A percentile compares a stretch with the other conserved stretches of the same genome.
These are phyloP conservation scores for Daldinia loculata DNA, from an alignment of 495 filamentous ascomycete genomes.

Conservation along the genomic window DNA sequence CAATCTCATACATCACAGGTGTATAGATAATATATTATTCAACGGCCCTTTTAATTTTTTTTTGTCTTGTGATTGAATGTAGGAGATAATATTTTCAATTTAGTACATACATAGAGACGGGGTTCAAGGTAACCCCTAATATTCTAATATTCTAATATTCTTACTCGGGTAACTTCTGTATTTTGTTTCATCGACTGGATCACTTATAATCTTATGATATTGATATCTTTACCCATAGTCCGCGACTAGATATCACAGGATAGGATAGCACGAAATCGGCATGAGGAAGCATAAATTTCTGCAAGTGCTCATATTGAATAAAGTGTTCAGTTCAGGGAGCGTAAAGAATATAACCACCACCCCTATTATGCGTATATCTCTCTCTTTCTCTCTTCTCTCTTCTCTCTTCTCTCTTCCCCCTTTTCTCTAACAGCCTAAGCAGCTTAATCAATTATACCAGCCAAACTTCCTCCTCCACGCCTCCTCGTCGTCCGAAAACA, in stretches of 20 bases:
- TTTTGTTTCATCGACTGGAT: too few species aligned
- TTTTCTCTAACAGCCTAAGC: neutral
- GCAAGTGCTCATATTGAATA: constrained; percentile 41
- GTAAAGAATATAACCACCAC: constrained; percentile 27
- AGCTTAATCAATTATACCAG: constrained; percentile 44
- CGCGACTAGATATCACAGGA: neutral
- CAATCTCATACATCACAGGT: neutral
- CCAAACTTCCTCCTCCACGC: constrained; percentile 54
- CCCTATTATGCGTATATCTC: neutral
- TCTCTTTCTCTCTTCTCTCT: neutral
- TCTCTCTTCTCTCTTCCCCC: constrained; percentile 2
- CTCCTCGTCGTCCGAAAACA: constrained; percentile 48
- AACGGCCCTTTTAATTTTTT: neutral
- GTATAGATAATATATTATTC: neutral
- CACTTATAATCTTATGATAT: too few species aligned
- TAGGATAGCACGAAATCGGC: neutral
- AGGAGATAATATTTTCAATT: neutral
- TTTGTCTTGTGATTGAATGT: neutral
- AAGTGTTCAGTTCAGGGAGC: constrained; percentile 18
- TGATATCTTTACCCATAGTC: too few species aligned
- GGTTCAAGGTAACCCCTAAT: neutral
- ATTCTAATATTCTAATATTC: too few species aligned
- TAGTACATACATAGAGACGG: neutral
- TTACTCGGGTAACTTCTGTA: fast-evolving
- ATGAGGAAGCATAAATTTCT: neutral